A percentile compares a stretch with the other conserved stretches of the same genome.
Conservation (phyloP, 352 stramenopile species). For the Thalassiosira gravida region DNA sequence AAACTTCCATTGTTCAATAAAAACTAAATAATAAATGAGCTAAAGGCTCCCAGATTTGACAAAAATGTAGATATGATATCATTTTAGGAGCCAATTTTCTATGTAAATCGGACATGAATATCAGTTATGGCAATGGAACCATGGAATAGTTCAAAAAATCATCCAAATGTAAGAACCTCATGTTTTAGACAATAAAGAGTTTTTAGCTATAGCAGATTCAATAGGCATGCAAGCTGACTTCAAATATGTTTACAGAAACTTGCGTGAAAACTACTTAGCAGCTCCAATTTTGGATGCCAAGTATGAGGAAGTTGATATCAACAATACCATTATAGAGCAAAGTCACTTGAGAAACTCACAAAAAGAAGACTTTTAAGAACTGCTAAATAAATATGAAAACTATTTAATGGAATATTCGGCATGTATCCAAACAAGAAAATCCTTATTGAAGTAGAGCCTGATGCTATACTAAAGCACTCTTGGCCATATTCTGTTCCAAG, state of each 20-base stretch:
- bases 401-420: constrained; percentile 41
- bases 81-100: constrained; percentile 48
- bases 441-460: constrained; percentile 27
- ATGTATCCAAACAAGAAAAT: constrained; percentile 21
- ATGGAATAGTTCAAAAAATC: constrained; percentile 29
- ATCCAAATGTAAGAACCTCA: neutral
- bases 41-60: neutral
- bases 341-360: neutral
- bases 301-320: neutral
- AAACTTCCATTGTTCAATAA: neutral
- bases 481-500: constrained; percentile 24
- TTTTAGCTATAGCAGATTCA: neutral
- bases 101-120: constrained; percentile 29
- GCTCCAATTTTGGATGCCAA: neutral
- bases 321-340: neutral
- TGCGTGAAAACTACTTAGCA: neutral
- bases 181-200: neutral
- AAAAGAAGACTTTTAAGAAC: neutral
- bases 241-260: too few relatives aligned
- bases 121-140: constrained; percentile 9
- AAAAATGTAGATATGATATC: constrained; percentile 40
- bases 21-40: neutral
- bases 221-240: neutral
- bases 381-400: constrained; percentile 19
- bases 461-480: constrained; percentile 8